These are phyloP conservation scores for Talaromyces stipitatus DNA, from an alignment of 495 filamentous ascomycete genomes.

Conservation along the genomic window DNA sequence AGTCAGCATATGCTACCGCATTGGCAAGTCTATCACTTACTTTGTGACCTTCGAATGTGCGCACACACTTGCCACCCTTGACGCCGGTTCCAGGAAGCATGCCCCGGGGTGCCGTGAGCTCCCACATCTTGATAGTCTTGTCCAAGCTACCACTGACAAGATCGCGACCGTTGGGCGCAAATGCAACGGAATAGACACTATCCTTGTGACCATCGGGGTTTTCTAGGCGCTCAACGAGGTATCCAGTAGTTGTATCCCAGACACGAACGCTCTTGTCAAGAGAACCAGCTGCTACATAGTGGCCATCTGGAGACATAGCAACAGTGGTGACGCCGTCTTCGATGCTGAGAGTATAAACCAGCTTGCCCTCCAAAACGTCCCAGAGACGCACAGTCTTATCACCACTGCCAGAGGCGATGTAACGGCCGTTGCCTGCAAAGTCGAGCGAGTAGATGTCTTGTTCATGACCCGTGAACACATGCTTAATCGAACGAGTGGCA, in stretches of 20 bases:
- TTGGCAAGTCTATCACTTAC: constrained; percentile 37
- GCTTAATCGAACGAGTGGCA: constrained; percentile 60
- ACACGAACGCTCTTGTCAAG: constrained; percentile 87
- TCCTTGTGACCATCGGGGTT: constrained; percentile 84
- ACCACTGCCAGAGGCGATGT: constrained; percentile 82
- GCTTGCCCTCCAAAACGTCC: constrained; percentile 71
- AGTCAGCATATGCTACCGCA: constrained; percentile 7
- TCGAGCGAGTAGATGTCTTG: constrained; percentile 94
- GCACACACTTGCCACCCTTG: constrained; percentile 74
- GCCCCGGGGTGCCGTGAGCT: constrained; percentile 63
- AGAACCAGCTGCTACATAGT: constrained; percentile 79
- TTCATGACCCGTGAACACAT: constrained; percentile 79
- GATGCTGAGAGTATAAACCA: constrained; percentile 70
- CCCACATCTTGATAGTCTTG: constrained; percentile 96
- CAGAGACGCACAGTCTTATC: constrained; percentile 84
- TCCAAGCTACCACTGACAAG: constrained; percentile 85
- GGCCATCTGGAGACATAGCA: constrained; percentile 82
- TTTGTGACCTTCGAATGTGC: constrained; percentile 87
- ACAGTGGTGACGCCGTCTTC: constrained; percentile 90
- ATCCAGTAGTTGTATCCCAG: constrained; percentile 78
- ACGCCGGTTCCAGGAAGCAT: constrained; percentile 50
- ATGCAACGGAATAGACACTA: constrained; percentile 87
- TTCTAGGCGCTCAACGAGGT: constrained; percentile 74
- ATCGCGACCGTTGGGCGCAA: constrained; percentile 79
- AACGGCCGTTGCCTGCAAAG: constrained; percentile 78